Evolutionary conservation across 2,329 filamentous ascomycete species (phyloP).

Genomic region (Exserohilum turcica): DNA sequence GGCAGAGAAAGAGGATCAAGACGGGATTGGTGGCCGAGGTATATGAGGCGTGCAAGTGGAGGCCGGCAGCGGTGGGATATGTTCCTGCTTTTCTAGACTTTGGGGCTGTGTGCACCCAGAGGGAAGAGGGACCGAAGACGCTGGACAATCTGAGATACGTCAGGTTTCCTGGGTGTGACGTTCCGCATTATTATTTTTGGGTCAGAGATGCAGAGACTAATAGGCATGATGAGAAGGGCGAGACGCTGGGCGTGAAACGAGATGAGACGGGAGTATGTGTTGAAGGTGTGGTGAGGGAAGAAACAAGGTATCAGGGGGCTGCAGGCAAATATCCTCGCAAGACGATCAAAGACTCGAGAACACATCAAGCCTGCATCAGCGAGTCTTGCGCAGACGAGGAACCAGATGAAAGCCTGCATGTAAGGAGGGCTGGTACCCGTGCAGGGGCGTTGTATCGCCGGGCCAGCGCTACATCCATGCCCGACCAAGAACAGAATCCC

Average conservation of each 20-base stretch:
- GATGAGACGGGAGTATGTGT: too few species aligned
- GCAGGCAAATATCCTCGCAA: background rate
- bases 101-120: background rate
- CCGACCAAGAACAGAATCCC: too few species aligned
- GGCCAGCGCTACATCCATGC: background rate
- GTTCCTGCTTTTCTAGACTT: slow-evolving; percentile 35
- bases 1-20: slow-evolving; percentile 19
- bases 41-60: slow-evolving; percentile 25
- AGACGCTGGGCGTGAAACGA: too few species aligned
- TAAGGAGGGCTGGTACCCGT: too few species aligned
- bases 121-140: background rate
- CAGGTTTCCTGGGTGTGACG: slow-evolving; percentile 31
- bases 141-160: slow-evolving; percentile 37
- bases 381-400: background rate
- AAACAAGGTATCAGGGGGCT: too few species aligned
- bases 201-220: slow-evolving; percentile 15
- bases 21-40: slow-evolving; percentile 23
- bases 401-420: background rate
- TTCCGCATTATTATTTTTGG: slow-evolving; percentile 46
- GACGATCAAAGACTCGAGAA: background rate
- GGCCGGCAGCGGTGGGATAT: slow-evolving; percentile 30
- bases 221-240: too few species aligned
- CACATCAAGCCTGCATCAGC: background rate
- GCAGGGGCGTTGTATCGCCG: background rate
- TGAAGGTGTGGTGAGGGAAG: too few species aligned